Evolutionary conservation across 2,329 filamentous ascomycete genomes (phyloP), one percentile per base, ranked within the genome.

Genomic region (Myriosclerotinia scirpicola): DNA sequence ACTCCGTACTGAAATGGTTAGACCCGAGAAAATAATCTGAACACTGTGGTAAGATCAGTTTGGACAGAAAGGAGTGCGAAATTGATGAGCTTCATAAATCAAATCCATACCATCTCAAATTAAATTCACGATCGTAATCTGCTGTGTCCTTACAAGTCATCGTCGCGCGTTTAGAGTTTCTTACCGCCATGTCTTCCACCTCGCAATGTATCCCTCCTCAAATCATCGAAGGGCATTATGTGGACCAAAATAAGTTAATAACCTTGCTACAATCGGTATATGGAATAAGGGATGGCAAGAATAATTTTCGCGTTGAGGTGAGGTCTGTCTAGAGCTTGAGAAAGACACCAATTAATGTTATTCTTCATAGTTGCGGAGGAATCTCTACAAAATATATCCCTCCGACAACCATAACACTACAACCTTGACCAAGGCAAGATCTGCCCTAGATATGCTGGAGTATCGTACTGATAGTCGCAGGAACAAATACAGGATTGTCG

Each of bases 401-500:
- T 38, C n/a, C 46, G 66, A 69, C 12, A 26, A 65, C 22, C 36
- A 54, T 12, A 9, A 64, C 40, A 4, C 22, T 15, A 44, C 12
- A 42, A 26, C n/a, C 26, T 68, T 71, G 52, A 69, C 69, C 6
- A 67, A 71, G 26, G 68, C 71, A 68, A 9, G 20, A 2, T 34
- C 4, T 50, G 44, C 15, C 26, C 48, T 67, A 36, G 7, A 20
- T 20, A 46, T 46, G 5, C 17, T 46, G 44, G 44, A 46, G 17
- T 46, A 8, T 20, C 17, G 17, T 7, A 66, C 42, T 36, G 22
- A 30, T 44, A 3, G 6, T 50, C 34, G 2, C 52, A 71, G 70
- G 68, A 70, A 34, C 70, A 71, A 63, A 71, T 71, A 12, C 63
- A 69, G 36, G 65, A 69, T 58, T 71, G 70, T 53, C 59, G 68